Evolutionary conservation across 768 basidiomycete genomes (phyloP), one percentile per base, ranked within the genome.

Genomic region (Boletus subparvulus): DNA sequence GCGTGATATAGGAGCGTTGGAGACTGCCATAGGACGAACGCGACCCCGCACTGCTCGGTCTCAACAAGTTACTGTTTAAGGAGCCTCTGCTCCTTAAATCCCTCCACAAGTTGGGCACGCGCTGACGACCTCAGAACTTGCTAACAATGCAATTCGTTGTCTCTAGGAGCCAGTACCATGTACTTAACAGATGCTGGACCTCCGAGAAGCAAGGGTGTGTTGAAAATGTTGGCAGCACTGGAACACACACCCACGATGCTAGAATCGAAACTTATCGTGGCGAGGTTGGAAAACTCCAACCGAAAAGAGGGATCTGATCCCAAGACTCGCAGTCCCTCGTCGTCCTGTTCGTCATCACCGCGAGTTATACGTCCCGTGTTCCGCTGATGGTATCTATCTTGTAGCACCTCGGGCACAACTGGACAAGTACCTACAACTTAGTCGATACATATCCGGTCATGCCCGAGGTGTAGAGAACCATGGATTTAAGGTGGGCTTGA

Each of bases 41-140:
- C 32, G 12, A 33, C 32, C 10, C 12, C 10, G 30, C 10, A 32
- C 8, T 32, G 30, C 30, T 8, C 10, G 32, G 12, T 6, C 33
- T 13, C 33, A 35, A 13, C 33, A 35, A 13, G 13, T 13, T 4
- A 12, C 69, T 73, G 40, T 65, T 61, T 16, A 90, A 74, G 64
- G 88, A 90, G 4, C 21, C 21, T 21, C 21, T 21, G 89, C 89
- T n/a, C 88, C 88, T 61, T 90, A 90, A 4, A 69, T 46, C 12
- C 61, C 69, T 7, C 68, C 68, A 14, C 68, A 69, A 10, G 69
- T 72, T 40, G 71, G 69, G 59, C 65, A 70, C 2, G 71, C 69
- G 4, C 69, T 72, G 58, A 66, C 70, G 8, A 72, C 33, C 54
- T 72, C 71, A 4, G 71, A 37, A 26, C 73, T 63, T 16, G 68